A percentile compares a stretch with the other conserved stretches of the same genome.
Evolutionary conservation across 805 yeast genomes (phyloP).

Genomic region (Kazachstania psychrophila): DNA sequence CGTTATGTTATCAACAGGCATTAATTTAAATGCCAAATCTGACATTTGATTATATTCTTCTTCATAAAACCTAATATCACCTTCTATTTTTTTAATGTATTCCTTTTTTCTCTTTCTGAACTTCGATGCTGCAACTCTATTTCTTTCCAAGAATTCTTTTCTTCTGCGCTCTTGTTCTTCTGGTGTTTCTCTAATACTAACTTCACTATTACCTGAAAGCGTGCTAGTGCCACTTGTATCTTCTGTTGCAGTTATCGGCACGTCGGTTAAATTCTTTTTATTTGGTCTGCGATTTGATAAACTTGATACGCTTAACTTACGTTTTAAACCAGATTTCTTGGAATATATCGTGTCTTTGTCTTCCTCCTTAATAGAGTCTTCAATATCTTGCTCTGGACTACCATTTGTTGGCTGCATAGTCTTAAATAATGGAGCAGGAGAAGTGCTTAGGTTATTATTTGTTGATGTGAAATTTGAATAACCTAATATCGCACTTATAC

Average conservation of each 20-base stretch:
- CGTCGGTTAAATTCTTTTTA: too few relatives aligned
- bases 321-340: not conserved
- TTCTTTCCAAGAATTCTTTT: constrained; percentile 72
- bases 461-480: not conserved
- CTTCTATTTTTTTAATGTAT: constrained; percentile 73
- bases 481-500: constrained; percentile 2
- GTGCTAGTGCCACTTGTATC: not conserved
- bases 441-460: not conserved
- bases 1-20: not conserved
- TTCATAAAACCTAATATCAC: constrained; percentile 61
- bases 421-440: too few relatives aligned
- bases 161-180: constrained; percentile 62
- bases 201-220: not conserved
- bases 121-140: constrained; percentile 89
- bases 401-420: too few relatives aligned
- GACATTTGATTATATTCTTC: constrained; percentile 52
- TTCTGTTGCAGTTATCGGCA: not conserved
- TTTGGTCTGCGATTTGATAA: not conserved
- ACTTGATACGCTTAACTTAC: not conserved
- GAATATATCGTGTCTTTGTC: not conserved
- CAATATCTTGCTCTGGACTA: too few relatives aligned
- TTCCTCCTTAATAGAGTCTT: too few relatives aligned
- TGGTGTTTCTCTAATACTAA: too few relatives aligned
- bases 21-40: constrained; percentile 1
- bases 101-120: constrained; percentile 93